These are phyloP conservation scores for Leccinum griseonigrum DNA, from an alignment of 1,284 basidiomycete species.

Conservation along the genomic window DNA sequence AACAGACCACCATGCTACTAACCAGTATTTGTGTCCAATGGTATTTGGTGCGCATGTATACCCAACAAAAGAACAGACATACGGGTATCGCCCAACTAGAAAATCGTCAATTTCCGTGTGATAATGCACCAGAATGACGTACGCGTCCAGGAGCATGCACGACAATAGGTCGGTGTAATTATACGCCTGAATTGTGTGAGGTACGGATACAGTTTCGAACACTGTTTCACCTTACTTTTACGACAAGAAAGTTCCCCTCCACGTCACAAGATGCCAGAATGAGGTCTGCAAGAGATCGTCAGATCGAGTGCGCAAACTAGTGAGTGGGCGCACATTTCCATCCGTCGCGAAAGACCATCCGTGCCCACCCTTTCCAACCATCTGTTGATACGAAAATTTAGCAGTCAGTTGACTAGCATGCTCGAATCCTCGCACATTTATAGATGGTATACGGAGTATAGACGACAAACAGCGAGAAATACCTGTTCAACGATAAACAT, in stretches of 20 bases:
- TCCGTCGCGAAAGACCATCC: slow-evolving; percentile 68
- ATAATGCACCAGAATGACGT: slow-evolving; percentile 26
- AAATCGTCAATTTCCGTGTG: slow-evolving; percentile 9
- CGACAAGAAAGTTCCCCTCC: slow-evolving; percentile 81
- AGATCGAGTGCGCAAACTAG: slow-evolving; percentile 1
- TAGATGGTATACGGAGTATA: slow-evolving; percentile 90
- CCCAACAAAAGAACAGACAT: slow-evolving; percentile 77
- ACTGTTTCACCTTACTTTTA: slow-evolving; percentile 48
- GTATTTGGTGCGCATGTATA: slow-evolving; percentile 78
- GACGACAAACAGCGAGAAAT: slow-evolving; percentile 69
- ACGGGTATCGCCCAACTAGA: slow-evolving; percentile 81
- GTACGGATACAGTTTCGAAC: not conserved
- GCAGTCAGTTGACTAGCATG: not conserved
- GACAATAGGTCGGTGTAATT: slow-evolving; percentile 84
- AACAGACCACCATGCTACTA: slow-evolving; percentile 21
- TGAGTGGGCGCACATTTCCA: slow-evolving; percentile 70
- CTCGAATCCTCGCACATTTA: slow-evolving; percentile 49
- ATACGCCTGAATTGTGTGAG: slow-evolving; percentile 53
- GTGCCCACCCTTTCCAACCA: slow-evolving; percentile 75
- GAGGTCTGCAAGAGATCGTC: slow-evolving; percentile 49
- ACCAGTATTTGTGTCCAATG: slow-evolving; percentile 81
- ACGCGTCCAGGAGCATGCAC: slow-evolving; percentile 85
- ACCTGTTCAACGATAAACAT: slow-evolving; percentile 43
- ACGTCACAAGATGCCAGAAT: slow-evolving; percentile 78
- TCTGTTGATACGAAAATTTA: slow-evolving; percentile 41